phyloP scores from a whole-genome alignment of 169 alveolate genomes.

The Plasmodium blacklocki region DNA sequence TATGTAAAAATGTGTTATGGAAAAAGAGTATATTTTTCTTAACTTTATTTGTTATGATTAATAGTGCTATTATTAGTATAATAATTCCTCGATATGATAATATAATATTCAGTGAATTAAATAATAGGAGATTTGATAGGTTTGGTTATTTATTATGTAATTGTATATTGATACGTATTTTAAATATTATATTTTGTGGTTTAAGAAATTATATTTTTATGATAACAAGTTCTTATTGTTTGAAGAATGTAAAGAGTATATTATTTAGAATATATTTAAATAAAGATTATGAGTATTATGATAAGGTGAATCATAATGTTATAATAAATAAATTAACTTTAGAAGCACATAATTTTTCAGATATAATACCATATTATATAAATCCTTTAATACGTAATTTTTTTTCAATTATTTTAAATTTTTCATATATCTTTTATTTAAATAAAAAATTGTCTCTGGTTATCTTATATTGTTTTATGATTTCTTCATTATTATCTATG shows the following conservation, averaged over 20 bases:
- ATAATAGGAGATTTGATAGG: constrained; percentile 21
- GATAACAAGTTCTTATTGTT: constrained; percentile 18
- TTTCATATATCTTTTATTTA: constrained; percentile 30
- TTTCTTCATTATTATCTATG: constrained; percentile 42
- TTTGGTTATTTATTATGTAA: constrained; percentile 8
- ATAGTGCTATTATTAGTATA: constrained; percentile 52
- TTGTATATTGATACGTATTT: constrained; percentile 22
- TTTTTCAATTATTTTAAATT: constrained; percentile 49
- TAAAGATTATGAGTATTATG: constrained; percentile 47
- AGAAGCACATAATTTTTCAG: constrained; percentile 52
- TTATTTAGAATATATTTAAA: constrained; percentile 32
- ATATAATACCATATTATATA: constrained; percentile 56
- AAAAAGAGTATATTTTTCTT: constrained; percentile 22
- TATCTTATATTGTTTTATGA: constrained; percentile 14
- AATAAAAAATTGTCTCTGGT: constrained; percentile 23
- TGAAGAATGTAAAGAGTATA: constrained; percentile 28
- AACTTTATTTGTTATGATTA: constrained; percentile 29
- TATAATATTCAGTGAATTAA: constrained; percentile 16
- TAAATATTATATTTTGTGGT: constrained; percentile 22
- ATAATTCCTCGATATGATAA: constrained; percentile 41
- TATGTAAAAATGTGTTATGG: constrained; percentile 42
- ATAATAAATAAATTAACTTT: constrained; percentile 37
- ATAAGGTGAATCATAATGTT: constrained; percentile 21
- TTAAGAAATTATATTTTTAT: constrained; percentile 40
- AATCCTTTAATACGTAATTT: constrained; percentile 42